These are phyloP conservation scores for Talaromyces sp. DNA, from an alignment of 2,329 filamentous ascomycete genomes.

Conservation along the genomic window DNA sequence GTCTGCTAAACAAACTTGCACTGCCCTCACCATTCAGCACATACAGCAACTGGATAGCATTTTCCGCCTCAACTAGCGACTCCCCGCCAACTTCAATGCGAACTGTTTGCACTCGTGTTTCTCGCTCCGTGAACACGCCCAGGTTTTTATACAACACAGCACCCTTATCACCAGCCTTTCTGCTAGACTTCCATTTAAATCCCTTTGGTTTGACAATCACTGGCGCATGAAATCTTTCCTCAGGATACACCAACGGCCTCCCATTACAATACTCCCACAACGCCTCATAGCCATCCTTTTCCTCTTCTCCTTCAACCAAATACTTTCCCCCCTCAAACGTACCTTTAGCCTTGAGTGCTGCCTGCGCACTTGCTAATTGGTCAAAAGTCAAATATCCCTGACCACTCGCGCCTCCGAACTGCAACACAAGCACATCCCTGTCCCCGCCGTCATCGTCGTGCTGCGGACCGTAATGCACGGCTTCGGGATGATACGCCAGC, in stretches of 20 bases:
- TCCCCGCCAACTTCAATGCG: conserved; percentile 1
- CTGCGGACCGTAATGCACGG: conserved; percentile 15
- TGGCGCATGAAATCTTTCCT: conserved; percentile 9
- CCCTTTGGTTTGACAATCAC: conserved; percentile 10
- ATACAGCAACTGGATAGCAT: neutral
- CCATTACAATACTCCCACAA: conserved; percentile 12
- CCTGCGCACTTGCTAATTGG: conserved; percentile 5
- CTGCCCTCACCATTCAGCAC: neutral
- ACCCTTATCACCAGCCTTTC: neutral
- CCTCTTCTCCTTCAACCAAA: neutral
- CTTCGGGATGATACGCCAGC: conserved; percentile 18
- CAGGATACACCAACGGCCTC: conserved; percentile 11
- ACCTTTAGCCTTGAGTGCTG: conserved; percentile 7
- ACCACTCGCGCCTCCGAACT: conserved; percentile 15
- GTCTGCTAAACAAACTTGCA: neutral
- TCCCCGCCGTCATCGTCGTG: conserved; percentile 9
- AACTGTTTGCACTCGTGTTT: conserved; percentile 14
- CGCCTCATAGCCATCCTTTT: conserved; percentile 12
- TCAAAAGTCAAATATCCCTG: conserved; percentile 13
- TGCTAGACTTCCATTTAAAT: conserved; percentile 1
- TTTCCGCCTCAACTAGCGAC: neutral
- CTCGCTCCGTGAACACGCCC: conserved; percentile 15
- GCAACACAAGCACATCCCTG: conserved; percentile 14
- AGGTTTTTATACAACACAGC: conserved; percentile 10
- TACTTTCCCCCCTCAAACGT: conserved; percentile 14